Evolutionary conservation across 2,329 filamentous ascomycete genomes (phyloP).

Genomic region (Mycosphaerella sp.): DNA sequence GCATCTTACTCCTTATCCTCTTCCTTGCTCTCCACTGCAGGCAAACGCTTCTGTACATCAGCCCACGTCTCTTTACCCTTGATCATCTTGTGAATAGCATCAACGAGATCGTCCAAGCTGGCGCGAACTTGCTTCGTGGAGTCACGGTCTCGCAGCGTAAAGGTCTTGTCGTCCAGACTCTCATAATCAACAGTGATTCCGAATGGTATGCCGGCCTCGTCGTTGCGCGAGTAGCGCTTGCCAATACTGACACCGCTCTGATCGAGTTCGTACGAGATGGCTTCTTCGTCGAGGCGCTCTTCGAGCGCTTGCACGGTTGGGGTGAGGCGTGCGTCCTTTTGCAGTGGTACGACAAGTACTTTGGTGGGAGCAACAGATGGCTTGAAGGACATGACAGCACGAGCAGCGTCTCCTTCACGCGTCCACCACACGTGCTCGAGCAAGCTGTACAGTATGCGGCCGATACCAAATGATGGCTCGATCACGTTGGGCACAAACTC

Average conservation of each 20-base stretch:
- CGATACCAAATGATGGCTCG: constrained; percentile 96
- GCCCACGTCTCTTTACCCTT: constrained; percentile 59
- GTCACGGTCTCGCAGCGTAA: constrained; percentile 87
- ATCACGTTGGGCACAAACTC: constrained; percentile 85
- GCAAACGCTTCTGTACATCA: constrained; percentile 70
- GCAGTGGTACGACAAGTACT: constrained; percentile 85
- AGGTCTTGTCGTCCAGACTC: constrained; percentile 76
- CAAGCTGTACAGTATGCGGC: constrained; percentile 84
- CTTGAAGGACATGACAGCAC: constrained; percentile 71
- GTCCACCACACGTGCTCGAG: constrained; percentile 97
- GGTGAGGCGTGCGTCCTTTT: constrained; percentile 70
- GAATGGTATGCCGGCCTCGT: constrained; percentile 90
- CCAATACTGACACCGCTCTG: constrained; percentile 88
- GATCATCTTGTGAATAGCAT: constrained; percentile 60
- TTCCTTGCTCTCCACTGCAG: constrained; percentile 74
- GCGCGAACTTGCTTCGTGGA: constrained; percentile 85
- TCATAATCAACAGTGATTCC: constrained; percentile 96
- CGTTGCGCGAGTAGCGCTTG: constrained; percentile 90
- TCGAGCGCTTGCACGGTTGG: constrained; percentile 69
- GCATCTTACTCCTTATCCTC: constrained; percentile 35
- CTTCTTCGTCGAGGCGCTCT: constrained; percentile 65
- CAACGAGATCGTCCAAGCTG: constrained; percentile 69
- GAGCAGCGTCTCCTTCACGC: constrained; percentile 73
- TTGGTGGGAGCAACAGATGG: constrained; percentile 84
- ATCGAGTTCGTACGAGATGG: constrained; percentile 79